Base-by-base conservation (phyloP, 2,329 filamentous ascomycete genomes). In the Cordyceps pruinosa region DNA sequence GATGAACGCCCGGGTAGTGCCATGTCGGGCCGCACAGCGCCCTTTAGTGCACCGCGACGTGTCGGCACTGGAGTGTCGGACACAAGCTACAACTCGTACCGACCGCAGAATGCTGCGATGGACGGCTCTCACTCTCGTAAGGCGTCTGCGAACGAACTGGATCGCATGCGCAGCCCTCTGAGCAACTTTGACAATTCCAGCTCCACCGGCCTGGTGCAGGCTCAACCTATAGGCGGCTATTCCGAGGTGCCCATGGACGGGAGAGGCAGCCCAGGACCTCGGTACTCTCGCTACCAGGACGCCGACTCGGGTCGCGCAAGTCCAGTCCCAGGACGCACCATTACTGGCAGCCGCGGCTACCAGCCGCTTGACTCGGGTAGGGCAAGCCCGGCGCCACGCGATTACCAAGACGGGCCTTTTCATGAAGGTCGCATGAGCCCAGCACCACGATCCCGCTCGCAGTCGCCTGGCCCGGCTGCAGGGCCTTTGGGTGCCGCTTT, bases 151-250 rank as follows among this genome's bases (percentile, higher is more conserved):
- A 57, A 57, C 17, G 63, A 58, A 5, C 61, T 67, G 5, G 48
- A 63, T 25, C 72, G 73, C 45, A 69, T 70, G 2, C 75, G 74
- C 39, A 79, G 74, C 60, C 77, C 79, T 3, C 61, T 83, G 32
- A 83, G 83, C 63, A 60, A 69, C 13, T 74, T 76, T 4, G 72
- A 72, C 47, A 84, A 85, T 60, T 75, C 78, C 58, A 84, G 80
- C 65, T 73, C 75, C 6, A 75, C 75, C 10, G 77, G 78, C 5
- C 72, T 86, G 0, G 77, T 85, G 15, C 66, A 69, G 44, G 75
- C 78, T 37, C 82, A 82, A 1, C 80, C 80, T 0, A 39, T 34
- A 19, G 32, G 19, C 21, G 54, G 56, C 5, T 58, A 53, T 25
- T 41, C 39, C 12, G 49, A 58, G 0, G 55, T 51, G 5, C 15